Percentiles rank a stretch among this genome's conserved stretches.
These are phyloP conservation scores for Zygoascus ofunaensis DNA, from an alignment of 805 yeast genomes.

Conservation along the genomic window DNA sequence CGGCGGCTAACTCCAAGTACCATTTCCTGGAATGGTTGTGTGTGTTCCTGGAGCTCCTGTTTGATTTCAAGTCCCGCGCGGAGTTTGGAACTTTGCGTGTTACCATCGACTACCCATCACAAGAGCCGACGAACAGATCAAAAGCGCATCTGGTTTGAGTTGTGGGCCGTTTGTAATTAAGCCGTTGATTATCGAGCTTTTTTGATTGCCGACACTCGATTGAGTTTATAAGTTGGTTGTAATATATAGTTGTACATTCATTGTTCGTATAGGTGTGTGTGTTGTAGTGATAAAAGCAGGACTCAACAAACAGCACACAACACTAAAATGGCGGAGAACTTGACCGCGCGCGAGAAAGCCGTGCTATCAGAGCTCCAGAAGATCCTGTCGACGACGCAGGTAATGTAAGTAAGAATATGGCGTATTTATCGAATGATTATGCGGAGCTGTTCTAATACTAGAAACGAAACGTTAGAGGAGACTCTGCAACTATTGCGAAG, in stretches of 20 bases:
- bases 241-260: too few species aligned
- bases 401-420: slow-evolving; percentile 2
- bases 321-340: not conserved
- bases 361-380: slow-evolving; percentile 6
- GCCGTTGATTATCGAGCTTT: too few species aligned
- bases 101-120: not conserved
- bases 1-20: slow-evolving; percentile 77
- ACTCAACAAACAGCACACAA: too few species aligned
- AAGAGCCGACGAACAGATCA: too few species aligned
- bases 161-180: too few species aligned
- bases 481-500: not conserved
- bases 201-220: too few species aligned
- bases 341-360: not conserved
- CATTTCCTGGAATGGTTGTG: slow-evolving; percentile 79
- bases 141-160: too few species aligned
- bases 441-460: not conserved
- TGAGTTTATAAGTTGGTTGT: too few species aligned
- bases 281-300: too few species aligned
- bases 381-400: slow-evolving; percentile 1
- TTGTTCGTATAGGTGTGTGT: too few species aligned
- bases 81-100: slow-evolving; percentile 2
- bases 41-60: slow-evolving; percentile 60
- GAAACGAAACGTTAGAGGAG: not conserved
- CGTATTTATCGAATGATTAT: not conserved
- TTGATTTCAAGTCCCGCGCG: slow-evolving; percentile 45